Percentiles rank a stretch among this genome's conserved stretches.
Conservation (phyloP, 768 basidiomycete genomes). For the Mycena amicta region DNA sequence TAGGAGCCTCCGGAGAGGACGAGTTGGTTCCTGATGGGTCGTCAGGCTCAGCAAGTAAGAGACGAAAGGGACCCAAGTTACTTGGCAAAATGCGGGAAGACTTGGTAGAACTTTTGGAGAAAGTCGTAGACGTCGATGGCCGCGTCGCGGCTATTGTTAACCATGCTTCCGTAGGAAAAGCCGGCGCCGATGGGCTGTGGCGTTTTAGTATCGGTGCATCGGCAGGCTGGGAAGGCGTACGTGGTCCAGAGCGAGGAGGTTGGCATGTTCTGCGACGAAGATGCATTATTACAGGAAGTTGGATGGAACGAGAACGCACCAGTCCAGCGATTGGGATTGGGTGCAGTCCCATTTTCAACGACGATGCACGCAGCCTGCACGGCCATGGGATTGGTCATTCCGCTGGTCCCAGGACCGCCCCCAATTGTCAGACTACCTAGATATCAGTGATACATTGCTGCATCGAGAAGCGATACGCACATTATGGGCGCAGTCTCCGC, state of each 20-base stretch:
- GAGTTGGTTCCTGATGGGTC: conserved; percentile 28
- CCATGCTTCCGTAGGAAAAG: conserved; percentile 35
- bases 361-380: conserved; percentile 31
- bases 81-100: not conserved
- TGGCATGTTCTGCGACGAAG: conserved; percentile 24
- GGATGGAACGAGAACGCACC: not conserved
- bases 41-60: not conserved
- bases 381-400: conserved; percentile 30
- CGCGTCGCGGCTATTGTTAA: conserved; percentile 34
- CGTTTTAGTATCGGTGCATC: not conserved
- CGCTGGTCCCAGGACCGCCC: conserved; percentile 37
- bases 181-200: conserved; percentile 36
- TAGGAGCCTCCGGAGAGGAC: conserved; percentile 36
- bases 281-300: not conserved
- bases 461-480: too few relatives aligned
- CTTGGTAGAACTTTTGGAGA: conserved; percentile 34
- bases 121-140: conserved; percentile 40
- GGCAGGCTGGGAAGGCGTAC: conserved; percentile 10
- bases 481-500: conserved; percentile 33
- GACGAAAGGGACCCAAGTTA: not conserved
- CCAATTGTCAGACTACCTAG: conserved; percentile 33
- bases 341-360: conserved; percentile 22
- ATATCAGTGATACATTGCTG: not conserved
- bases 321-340: conserved; percentile 31
- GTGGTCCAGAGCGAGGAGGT: conserved; percentile 30